Percentiles rank a stretch among this genome's conserved stretches.
phyloP scores from a whole-genome alignment of 1,139 yeast genomes.

The Saccharomyces hybrid region DNA sequence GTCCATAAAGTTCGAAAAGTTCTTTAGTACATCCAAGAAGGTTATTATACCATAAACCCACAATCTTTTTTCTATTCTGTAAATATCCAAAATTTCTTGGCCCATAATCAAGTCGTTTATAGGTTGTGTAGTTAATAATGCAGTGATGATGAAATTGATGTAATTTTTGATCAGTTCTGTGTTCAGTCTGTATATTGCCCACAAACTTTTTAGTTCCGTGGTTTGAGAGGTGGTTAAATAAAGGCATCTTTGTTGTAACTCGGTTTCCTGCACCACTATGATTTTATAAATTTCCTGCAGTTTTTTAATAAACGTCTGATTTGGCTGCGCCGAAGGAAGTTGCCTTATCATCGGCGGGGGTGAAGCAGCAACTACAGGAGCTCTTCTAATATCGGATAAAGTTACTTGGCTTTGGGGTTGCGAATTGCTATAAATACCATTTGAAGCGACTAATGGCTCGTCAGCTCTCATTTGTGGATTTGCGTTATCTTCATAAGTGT shows the following conservation, averaged over 20 bases:
- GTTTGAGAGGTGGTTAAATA: constrained; percentile 39
- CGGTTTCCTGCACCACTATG: constrained; percentile 58
- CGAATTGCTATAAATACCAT: background rate
- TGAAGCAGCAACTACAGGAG: constrained; percentile 37
- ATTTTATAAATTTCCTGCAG: constrained; percentile 65
- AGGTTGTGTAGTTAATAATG: constrained; percentile 63
- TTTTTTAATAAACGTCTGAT: constrained; percentile 61
- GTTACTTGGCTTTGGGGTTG: background rate
- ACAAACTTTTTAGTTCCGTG: constrained; percentile 49
- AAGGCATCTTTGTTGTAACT: constrained; percentile 57
- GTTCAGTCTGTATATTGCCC: constrained; percentile 65
- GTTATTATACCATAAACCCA: constrained; percentile 83
- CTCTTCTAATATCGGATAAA: constrained; percentile 10
- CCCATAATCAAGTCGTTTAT: constrained; percentile 37
- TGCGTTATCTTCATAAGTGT: background rate
- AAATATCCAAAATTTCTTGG: constrained; percentile 61
- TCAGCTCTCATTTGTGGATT: background rate
- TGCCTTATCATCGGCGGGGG: background rate
- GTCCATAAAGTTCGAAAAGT: constrained; percentile 46
- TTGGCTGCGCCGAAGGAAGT: constrained; percentile 39
- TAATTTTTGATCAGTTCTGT: constrained; percentile 58
- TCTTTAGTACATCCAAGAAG: constrained; percentile 68
- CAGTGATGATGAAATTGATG: constrained; percentile 61
- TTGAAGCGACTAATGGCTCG: background rate
- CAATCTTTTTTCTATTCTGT: constrained; percentile 66